phyloP scores from a whole-genome alignment of 164 flowering plant species.

The Piper longum region DNA sequence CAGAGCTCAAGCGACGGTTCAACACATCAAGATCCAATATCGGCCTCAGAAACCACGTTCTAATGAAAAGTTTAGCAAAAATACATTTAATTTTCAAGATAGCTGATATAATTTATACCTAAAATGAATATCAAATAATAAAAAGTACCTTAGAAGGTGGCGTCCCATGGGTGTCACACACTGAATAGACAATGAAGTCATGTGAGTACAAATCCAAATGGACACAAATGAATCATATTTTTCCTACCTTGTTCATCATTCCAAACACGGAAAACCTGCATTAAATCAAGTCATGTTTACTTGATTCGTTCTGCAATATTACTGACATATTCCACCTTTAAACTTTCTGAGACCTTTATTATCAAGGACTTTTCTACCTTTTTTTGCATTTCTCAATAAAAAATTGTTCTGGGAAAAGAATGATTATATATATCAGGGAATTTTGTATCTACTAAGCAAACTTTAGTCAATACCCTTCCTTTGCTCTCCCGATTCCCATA shows the following conservation, averaged over 20 bases:
- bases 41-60: constrained; percentile 94
- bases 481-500: constrained; percentile 98
- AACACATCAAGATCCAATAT: constrained; percentile 66
- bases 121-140: background rate
- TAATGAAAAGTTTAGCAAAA: constrained; percentile 10
- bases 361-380: too few species aligned
- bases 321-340: background rate
- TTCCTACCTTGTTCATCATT: constrained; percentile 83
- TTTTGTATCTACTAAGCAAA: background rate
- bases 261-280: constrained; percentile 98
- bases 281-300: background rate
- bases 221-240: background rate
- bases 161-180: constrained; percentile 91
- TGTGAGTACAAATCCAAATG: constrained; percentile 1
- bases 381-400: too few species aligned
- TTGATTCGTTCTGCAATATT: background rate
- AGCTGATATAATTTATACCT: background rate
- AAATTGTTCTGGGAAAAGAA: too few species aligned
- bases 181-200: constrained; percentile 29
- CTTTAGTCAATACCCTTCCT: constrained; percentile 61
- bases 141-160: constrained; percentile 71
- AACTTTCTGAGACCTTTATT: too few species aligned
- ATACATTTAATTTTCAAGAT: background rate
- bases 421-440: background rate
- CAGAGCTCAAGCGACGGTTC: constrained; percentile 70